Evolutionary conservation across 352 stramenopile genomes (phyloP).

Genomic region (Thraustotheca clavata): DNA sequence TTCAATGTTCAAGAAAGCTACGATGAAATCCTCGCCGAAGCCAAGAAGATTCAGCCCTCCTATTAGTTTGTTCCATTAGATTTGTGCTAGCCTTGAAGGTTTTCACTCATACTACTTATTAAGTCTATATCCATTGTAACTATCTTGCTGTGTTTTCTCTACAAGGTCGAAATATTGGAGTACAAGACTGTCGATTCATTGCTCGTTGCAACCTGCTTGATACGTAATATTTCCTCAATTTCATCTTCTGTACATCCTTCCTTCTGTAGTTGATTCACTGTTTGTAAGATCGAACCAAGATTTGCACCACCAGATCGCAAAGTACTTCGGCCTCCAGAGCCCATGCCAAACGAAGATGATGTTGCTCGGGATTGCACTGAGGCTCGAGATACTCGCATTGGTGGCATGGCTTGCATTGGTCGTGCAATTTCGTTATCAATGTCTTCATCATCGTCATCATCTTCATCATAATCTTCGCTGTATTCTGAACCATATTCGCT

Average conservation of each 20-base stretch:
- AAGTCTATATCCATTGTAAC: conserved; percentile 2
- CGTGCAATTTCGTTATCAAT: conserved; percentile 67
- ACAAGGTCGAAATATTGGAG: conserved; percentile 6
- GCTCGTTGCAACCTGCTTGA: background rate
- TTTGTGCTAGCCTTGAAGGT: background rate
- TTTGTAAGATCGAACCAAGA: background rate
- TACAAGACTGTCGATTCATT: conserved; percentile 2
- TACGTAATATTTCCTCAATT: background rate
- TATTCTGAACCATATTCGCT: conserved; percentile 16
- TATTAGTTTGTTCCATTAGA: conserved; percentile 42
- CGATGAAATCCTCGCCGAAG: conserved; percentile 82
- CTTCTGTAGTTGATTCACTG: background rate
- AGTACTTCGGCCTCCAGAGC: background rate
- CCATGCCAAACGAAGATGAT: conserved; percentile 10
- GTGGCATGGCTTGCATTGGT: conserved; percentile 23
- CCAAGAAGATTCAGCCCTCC: conserved; percentile 80
- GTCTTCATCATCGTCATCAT: conserved; percentile 49
- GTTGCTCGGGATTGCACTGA: background rate
- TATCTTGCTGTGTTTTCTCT: background rate
- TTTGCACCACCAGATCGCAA: background rate
- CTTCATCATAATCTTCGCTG: conserved; percentile 20
- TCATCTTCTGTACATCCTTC: background rate
- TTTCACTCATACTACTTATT: conserved; percentile 3
- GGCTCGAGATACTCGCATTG: background rate
- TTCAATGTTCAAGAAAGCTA: conserved; percentile 86